Evolutionary conservation across 768 basidiomycete species (phyloP), one percentile per base, ranked within the genome.

Genomic region (Lanmaoa pseudosensibilis): DNA sequence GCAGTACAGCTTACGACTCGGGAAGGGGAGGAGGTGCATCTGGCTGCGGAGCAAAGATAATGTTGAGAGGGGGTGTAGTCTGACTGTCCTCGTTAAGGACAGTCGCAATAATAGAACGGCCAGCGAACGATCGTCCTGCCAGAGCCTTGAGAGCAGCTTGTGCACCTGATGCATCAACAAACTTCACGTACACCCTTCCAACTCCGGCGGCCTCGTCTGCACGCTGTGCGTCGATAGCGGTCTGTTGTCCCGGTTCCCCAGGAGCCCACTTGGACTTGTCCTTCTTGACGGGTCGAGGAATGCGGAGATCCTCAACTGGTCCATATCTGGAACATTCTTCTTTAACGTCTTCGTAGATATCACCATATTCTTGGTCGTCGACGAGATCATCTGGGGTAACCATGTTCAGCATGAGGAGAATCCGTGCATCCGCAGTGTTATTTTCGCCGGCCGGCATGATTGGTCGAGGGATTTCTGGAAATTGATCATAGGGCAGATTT

Each of bases 391-490:
- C 97, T 1, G 91, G 71, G 0, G 90, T 91, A 61, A 99, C 94
- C 97, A 99, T 99, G 81, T 98, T 99, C 66, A 99, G 77, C 88
- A 99, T 90, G 70, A 98, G 88, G 65, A 99, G 82, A 67, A 97
- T 94, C 37, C 92, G 86, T 27, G 92, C 83, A 52, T 88, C 83
- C 12, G 74, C 63, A 37, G 74, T 77, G 52, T 80, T 78, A 50
- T 75, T 76, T 66, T 90, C 89, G 52, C 87, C 87, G 9, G 90
- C 90, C 54, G 92, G 92, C 83, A 94, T 85, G 69, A 93, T 92
- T 13, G 92, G 92, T 40, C 88, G 83, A 45, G 92, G 92, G 41
- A 93, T 88, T 70, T 88, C 88, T 36, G 88, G 86, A 78, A 87
- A 90, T 62, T 84, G 83, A 51, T 91, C 90, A 63, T 88, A 88